Evolutionary conservation across 2,329 filamentous ascomycete genomes (phyloP).

Genomic region (Colletotrichum sansevieriae): DNA sequence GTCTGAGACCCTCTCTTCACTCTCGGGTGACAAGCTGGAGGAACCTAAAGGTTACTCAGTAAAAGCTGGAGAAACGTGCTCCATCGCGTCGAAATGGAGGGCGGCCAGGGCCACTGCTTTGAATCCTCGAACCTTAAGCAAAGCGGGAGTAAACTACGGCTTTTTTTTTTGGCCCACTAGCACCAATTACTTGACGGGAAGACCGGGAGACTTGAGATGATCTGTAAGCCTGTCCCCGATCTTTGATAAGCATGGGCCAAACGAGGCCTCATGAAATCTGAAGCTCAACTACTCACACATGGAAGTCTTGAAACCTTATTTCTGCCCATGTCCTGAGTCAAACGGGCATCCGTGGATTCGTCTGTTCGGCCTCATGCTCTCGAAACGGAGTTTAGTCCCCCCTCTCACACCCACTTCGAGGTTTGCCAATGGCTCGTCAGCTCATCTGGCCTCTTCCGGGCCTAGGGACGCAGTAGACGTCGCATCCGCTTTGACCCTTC

Average conservation of each 20-base stretch:
- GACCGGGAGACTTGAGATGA: background rate
- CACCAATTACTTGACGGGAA: background rate
- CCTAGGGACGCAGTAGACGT: background rate
- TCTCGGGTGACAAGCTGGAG: slow-evolving; percentile 5
- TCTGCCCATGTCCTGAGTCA: background rate
- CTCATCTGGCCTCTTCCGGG: background rate
- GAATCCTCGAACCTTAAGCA: slow-evolving; percentile 11
- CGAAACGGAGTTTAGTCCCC: slow-evolving; percentile 14
- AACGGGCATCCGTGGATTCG: background rate
- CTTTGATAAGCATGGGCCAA: background rate
- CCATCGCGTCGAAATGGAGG: background rate
- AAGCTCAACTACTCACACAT: background rate
- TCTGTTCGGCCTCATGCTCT: background rate
- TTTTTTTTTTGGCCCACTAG: background rate
- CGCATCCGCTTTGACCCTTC: slow-evolving; percentile 3
- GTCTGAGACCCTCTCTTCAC: slow-evolving; percentile 5
- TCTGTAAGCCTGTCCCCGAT: slow-evolving; percentile 4
- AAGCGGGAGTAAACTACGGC: slow-evolving; percentile 3
- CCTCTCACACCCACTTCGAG: background rate
- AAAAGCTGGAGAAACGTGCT: background rate
- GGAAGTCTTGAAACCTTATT: background rate
- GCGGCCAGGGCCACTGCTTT: slow-evolving; percentile 1
- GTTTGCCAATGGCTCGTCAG: background rate
- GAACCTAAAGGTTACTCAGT: too few species aligned
- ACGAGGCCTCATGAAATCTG: background rate